These are phyloP conservation scores for Paxillus ammoniavirescens DNA, from an alignment of 768 basidiomycete genomes.

Conservation along the genomic window DNA sequence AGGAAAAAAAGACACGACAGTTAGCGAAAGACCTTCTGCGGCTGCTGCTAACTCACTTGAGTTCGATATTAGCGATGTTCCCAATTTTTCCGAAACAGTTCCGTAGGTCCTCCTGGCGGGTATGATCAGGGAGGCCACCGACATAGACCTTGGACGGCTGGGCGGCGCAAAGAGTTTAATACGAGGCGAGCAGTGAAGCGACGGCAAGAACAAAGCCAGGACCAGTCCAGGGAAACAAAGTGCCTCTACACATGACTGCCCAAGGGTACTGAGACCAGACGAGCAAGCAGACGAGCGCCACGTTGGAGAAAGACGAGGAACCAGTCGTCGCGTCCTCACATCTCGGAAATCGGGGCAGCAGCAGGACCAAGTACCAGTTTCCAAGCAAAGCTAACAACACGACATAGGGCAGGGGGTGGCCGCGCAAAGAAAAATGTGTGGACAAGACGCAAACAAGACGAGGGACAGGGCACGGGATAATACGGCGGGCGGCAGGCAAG, in stretches of 20 bases:
- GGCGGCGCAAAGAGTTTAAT: constrained; percentile 64
- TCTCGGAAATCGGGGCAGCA: constrained; percentile 28
- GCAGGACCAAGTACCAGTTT: constrained; percentile 22
- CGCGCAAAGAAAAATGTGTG: constrained; percentile 2
- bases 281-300: constrained; percentile 32
- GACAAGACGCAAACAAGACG: constrained; percentile 14
- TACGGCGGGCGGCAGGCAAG: constrained; percentile 12
- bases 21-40: constrained; percentile 10
- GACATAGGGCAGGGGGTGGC: constrained; percentile 16
- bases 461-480: constrained; percentile 14
- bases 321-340: constrained; percentile 27
- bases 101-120: constrained; percentile 80
- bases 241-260: constrained; percentile 32
- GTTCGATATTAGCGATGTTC: constrained; percentile 68
- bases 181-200: constrained; percentile 48
- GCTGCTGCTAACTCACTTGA: constrained; percentile 62
- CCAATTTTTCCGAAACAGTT: constrained; percentile 88
- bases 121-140: constrained; percentile 85
- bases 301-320: constrained; percentile 33
- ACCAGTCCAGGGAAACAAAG: constrained; percentile 35
- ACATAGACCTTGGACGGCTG: constrained; percentile 95
- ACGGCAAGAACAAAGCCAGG: constrained; percentile 46
- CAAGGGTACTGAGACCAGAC: constrained; percentile 33
- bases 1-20: constrained; percentile 1
- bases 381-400: constrained; percentile 18